Evolutionary conservation across 495 filamentous ascomycete species (phyloP).

Genomic region (Aspergillus kassunensis): DNA sequence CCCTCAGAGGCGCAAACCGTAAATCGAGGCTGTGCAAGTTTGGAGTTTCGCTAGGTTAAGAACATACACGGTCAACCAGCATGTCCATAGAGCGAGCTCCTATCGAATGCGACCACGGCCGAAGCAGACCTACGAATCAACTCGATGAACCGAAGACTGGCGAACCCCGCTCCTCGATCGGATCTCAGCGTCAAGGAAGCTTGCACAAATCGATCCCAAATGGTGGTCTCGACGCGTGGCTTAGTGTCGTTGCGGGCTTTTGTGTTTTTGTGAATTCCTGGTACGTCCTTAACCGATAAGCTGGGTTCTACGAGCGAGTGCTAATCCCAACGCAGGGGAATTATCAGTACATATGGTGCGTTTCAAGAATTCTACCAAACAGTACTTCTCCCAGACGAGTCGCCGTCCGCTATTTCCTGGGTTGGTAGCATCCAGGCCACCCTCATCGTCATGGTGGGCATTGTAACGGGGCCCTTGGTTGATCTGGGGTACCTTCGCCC

Average conservation of each 20-base stretch:
- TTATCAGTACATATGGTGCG: conserved; percentile 44
- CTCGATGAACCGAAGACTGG: background rate
- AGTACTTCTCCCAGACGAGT: conserved; percentile 25
- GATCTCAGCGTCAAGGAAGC: background rate
- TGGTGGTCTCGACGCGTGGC: conserved; percentile 28
- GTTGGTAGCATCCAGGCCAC: conserved; percentile 44
- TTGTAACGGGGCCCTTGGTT: conserved; percentile 40
- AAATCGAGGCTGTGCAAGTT: background rate
- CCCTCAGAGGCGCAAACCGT: background rate
- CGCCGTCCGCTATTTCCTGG: conserved; percentile 39
- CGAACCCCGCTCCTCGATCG: background rate
- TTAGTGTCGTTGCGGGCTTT: conserved; percentile 24
- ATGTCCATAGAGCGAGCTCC: background rate
- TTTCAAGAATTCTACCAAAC: conserved; percentile 46
- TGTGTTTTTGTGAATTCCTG: conserved; percentile 31
- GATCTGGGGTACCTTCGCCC: conserved; percentile 40
- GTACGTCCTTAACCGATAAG: conserved; percentile 8
- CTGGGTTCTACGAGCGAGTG: background rate
- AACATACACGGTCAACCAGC: background rate
- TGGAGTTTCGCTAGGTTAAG: background rate
- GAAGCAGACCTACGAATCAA: background rate
- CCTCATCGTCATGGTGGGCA: conserved; percentile 37
- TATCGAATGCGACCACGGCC: background rate
- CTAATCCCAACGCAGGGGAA: conserved; percentile 25
- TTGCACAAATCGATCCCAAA: conserved; percentile 18